Evolutionary conservation across 768 basidiomycete species (phyloP).

Genomic region (Pisolithus orientalis): DNA sequence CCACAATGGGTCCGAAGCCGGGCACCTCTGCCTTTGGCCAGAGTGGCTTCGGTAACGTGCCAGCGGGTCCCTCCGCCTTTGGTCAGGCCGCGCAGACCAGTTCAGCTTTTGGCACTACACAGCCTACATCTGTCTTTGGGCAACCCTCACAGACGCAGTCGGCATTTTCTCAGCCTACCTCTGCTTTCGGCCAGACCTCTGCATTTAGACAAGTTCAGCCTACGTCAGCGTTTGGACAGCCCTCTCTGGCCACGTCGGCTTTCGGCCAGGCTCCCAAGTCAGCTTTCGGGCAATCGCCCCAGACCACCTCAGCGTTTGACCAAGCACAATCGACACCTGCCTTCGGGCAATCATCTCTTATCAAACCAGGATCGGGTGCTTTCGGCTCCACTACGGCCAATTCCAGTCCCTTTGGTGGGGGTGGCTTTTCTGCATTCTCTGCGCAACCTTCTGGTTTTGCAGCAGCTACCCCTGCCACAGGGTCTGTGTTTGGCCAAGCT

Average conservation of each 20-base stretch:
- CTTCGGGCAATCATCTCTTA: constrained; percentile 36
- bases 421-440: constrained; percentile 50
- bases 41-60: constrained; percentile 20
- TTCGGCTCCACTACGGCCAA: constrained; percentile 39
- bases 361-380: constrained; percentile 47
- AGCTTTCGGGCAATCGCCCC: constrained; percentile 24
- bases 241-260: constrained; percentile 21
- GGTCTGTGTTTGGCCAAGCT: constrained; percentile 11
- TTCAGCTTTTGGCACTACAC: constrained; percentile 30
- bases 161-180: constrained; percentile 19
- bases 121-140: constrained; percentile 24
- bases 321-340: constrained; percentile 27
- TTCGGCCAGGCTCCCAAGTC: constrained; percentile 28
- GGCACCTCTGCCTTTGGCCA: constrained; percentile 28
- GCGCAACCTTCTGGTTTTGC: constrained; percentile 40
- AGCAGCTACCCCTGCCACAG: constrained; percentile 3
- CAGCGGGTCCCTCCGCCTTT: constrained; percentile 16
- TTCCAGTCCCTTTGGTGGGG: constrained; percentile 31
- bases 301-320: constrained; percentile 26
- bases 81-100: constrained; percentile 22
- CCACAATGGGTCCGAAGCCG: constrained; percentile 28
- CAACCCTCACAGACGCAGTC: constrained; percentile 28
- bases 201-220: constrained; percentile 26
- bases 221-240: constrained; percentile 28
- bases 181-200: constrained; percentile 25